phyloP scores from a whole-genome alignment of 73 alveolate species.

The Symbiodinium pilosum region DNA sequence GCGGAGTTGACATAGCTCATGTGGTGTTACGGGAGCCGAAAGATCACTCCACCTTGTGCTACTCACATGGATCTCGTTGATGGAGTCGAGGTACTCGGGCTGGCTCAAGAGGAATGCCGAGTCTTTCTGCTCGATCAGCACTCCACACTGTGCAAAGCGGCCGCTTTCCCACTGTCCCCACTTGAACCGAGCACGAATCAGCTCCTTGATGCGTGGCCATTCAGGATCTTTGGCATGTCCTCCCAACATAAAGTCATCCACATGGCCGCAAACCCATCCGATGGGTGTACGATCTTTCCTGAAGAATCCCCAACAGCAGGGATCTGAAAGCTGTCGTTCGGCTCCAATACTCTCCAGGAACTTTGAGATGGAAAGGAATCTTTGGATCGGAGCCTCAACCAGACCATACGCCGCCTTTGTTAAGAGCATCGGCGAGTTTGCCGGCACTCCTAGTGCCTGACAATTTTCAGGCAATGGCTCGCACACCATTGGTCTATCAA shows the following conservation, averaged over 20 bases:
- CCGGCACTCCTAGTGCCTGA: not conserved
- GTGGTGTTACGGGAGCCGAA: not conserved
- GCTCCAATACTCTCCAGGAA: not conserved
- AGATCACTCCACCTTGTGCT: not conserved
- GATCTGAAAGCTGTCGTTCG: not conserved
- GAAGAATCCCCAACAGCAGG: conserved; percentile 13
- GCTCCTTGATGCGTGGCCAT: not conserved
- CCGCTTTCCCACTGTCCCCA: not conserved
- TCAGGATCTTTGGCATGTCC: not conserved
- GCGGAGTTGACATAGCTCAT: not conserved
- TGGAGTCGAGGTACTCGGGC: not conserved
- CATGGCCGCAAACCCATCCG: conserved; percentile 22
- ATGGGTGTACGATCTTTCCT: not conserved
- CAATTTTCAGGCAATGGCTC: not conserved
- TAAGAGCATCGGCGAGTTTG: not conserved
- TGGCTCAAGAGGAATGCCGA: not conserved
- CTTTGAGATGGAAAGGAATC: not conserved
- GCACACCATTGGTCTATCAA: not conserved
- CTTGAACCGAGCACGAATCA: conserved; percentile 5
- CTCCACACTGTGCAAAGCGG: not conserved
- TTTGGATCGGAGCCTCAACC: not conserved
- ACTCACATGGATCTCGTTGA: not conserved
- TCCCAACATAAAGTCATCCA: conserved; percentile 14
- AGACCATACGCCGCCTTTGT: not conserved
- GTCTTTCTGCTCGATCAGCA: not conserved